Base-by-base conservation (phyloP, 192 early-diverging fungal genomes). In the Backusella australiensis region DNA sequence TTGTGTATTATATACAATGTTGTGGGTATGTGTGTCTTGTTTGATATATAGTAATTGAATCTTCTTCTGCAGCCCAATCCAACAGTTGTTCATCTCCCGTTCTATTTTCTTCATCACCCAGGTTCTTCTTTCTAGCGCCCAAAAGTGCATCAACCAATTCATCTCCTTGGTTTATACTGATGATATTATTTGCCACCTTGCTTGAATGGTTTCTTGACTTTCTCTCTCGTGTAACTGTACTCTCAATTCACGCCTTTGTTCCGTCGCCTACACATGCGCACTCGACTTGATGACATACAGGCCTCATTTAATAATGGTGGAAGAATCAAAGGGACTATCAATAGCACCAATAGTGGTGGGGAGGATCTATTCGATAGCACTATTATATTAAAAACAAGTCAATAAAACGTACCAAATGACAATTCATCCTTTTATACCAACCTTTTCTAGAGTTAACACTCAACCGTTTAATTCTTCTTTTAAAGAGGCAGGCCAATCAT, bases 401-500 rank as follows among this genome's bases (percentile, higher is more conserved):
- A 32, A 32, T 32, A 32, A 32, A 32, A 32, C 1, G 29, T 32
- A 32, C 29, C 29, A 32, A 32, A 32, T 32, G 29, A 32, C 29
- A 32, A 32, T 32, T 32, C 1, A 32, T 2, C 29, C 1, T 32
- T 32, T 32, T 32, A 1, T 32, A 32, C 29, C 35, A 69, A 75
- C 74, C 67, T 41, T 68, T 21, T 42, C 23, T 11, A 75, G 29
- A 4, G 29, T 4, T 0, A 53, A 19, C n/a, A 15, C 2, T 21
- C 35, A 23, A 17, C 21, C 15, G 26, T 75, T 75, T 7, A 75
- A 17, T 23, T 42, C 29, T 21, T 59, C 39, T 9, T 36, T 23
- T 12, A 75, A 36, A 56, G 19, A n/a, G 8, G 11, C 6, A 8
- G 74, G 74, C 46, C 74, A 75, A 8, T 38, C 67, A 26, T 67